These are phyloP conservation scores for Phytophthora sp. DNA, from an alignment of 352 stramenopile genomes.

Conservation along the genomic window DNA sequence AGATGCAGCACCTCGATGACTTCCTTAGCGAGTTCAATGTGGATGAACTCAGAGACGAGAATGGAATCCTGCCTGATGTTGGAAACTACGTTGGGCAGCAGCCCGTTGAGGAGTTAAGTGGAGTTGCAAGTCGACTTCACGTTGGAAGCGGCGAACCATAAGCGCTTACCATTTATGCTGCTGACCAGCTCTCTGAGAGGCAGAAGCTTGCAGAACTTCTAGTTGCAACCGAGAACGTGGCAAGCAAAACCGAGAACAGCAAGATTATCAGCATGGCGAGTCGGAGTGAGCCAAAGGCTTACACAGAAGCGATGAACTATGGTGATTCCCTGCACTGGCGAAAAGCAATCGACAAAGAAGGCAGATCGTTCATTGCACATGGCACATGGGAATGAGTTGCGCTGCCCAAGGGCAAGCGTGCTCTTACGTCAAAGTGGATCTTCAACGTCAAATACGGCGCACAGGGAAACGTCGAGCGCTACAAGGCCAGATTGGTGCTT, in stretches of 20 bases:
- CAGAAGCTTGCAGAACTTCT: slow-evolving; percentile 6
- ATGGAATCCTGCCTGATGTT: background rate
- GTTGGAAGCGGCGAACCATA: slow-evolving; percentile 18
- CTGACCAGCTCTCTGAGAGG: background rate
- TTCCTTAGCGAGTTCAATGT: slow-evolving; percentile 20
- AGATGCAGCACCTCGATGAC: slow-evolving; percentile 8
- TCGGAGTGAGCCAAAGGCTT: background rate
- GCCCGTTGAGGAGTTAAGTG: background rate
- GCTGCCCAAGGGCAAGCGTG: slow-evolving; percentile 12
- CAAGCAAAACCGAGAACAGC: slow-evolving; percentile 4
- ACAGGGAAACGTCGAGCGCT: slow-evolving; percentile 4
- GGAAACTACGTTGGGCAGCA: background rate
- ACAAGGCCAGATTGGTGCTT: slow-evolving; percentile 20
- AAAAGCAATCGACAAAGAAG: slow-evolving; percentile 23
- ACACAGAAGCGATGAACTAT: background rate
- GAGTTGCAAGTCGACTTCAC: background rate
- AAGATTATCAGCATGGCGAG: slow-evolving; percentile 5
- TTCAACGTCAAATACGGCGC: slow-evolving; percentile 25
- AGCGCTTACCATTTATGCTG: slow-evolving; percentile 15
- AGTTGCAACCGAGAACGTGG: slow-evolving; percentile 16
- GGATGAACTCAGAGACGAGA: slow-evolving; percentile 6
- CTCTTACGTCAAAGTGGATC: slow-evolving; percentile 21
- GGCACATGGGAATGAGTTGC: slow-evolving; percentile 2
- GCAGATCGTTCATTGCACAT: slow-evolving; percentile 4
- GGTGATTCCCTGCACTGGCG: slow-evolving; percentile 6